Conservation (phyloP, 73 alveolate species). For the Paramecium primaurelia region DNA sequence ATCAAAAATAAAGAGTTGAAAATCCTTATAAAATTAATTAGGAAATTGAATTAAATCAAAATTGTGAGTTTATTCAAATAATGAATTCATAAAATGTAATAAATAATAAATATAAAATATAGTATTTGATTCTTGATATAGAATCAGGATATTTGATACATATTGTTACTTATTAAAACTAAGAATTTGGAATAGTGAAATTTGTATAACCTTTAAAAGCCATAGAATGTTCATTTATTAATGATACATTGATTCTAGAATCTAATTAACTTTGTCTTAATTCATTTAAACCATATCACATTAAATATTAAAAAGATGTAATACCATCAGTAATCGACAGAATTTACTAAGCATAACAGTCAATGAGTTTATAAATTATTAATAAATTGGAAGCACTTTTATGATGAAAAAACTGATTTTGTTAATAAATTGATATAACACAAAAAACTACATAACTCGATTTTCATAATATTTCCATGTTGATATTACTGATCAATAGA, state of each 20-base stretch:
- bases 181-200: neutral
- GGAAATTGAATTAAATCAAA: neutral
- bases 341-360: neutral
- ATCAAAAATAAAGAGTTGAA: neutral
- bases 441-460: neutral
- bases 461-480: neutral
- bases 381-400: neutral
- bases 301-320: neutral
- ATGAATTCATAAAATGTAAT: neutral
- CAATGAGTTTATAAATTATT: neutral
- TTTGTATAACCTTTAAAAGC: neutral
- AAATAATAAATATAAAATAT: neutral
- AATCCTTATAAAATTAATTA: neutral
- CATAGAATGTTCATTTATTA: neutral
- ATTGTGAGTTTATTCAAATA: neutral
- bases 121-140: neutral
- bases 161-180: neutral
- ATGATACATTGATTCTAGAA: neutral
- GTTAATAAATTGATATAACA: neutral
- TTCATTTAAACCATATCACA: neutral
- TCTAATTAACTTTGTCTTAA: neutral
- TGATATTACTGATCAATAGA: neutral
- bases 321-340: neutral
- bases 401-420: slow-evolving; percentile 8
- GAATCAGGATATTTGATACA: neutral